Base-by-base conservation (phyloP, 2,329 filamentous ascomycete species). In the Fusarium goolgardi region DNA sequence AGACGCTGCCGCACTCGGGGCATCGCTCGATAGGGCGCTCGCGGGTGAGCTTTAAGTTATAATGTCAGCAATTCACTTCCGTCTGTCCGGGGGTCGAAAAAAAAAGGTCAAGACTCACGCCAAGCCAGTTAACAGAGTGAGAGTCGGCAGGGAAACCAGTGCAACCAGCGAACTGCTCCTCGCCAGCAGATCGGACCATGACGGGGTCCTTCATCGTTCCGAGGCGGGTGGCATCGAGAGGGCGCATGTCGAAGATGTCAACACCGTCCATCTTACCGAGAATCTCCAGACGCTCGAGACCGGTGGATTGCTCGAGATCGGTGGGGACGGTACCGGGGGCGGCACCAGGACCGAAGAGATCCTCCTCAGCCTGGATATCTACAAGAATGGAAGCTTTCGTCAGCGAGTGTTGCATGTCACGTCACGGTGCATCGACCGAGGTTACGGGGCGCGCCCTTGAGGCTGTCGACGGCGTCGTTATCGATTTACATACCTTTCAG, bases 221-320 rank as follows among this genome's bases (percentile, higher is more conserved):
- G 82, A 88, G 88, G 78, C 96, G 90, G 81, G 91, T 96, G 70
- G 95, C 86, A 81, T 98, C 96, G 75, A 99, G 88, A 69, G 96
- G 96, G 82, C 89, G 91, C 96, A 98, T 97, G 84, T 99, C 94
- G 85, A 99, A 99, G 80, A 98, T 86, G 79, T 99, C 96, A 76
- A 97, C 85, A 73, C 96, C 94, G 86, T 98, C 93, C 91, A 98
- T 97, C 90, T 99, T 99, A 83, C 96, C 96, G 80, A 99, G 87
- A 78, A 99, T 96, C 84, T 99, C 96, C 75, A 99, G 88, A 88
- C 96, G 94, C 87, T 99, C 96, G 64, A 98, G 87, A 92, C 96
- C 96, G 75, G 96, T 98, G 63, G 96, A 84, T 82, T 99, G 96
- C 81, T 98, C 94, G 79, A 97, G 82, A 82, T 99, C 96, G 83